These are phyloP conservation scores for Fusarium sp. DNA, from an alignment of 2,329 filamentous ascomycete genomes.

Conservation along the genomic window DNA sequence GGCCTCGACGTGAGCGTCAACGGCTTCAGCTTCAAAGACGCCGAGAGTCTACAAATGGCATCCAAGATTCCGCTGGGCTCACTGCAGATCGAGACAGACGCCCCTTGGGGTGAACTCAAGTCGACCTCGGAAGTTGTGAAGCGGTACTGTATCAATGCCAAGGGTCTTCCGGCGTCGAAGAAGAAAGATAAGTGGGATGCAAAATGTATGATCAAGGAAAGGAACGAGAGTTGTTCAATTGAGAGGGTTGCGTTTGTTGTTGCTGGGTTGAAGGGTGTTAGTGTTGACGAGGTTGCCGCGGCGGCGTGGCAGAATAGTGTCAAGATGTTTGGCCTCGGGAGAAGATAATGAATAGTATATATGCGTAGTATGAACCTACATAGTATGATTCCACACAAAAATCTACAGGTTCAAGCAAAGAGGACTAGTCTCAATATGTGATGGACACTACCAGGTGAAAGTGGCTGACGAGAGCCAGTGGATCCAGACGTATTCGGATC, in stretches of 20 bases:
- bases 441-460: not conserved
- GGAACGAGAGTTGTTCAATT: conserved; percentile 64
- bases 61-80: conserved; percentile 37
- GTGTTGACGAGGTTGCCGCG: conserved; percentile 56
- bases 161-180: conserved; percentile 54
- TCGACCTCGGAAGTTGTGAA: conserved; percentile 48
- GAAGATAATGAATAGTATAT: conserved; percentile 13
- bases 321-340: conserved; percentile 47
- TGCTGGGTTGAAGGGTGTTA: conserved; percentile 59
- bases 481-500: conserved; percentile 1
- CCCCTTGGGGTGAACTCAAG: conserved; percentile 46
- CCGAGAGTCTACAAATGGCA: conserved; percentile 41
- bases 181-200: conserved; percentile 63
- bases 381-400: not conserved
- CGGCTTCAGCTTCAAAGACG: conserved; percentile 56
- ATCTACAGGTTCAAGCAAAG: not conserved
- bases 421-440: not conserved
- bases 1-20: conserved; percentile 55
- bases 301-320: conserved; percentile 53
- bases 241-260: conserved; percentile 60
- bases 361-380: not conserved
- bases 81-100: conserved; percentile 45
- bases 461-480: conserved; percentile 14
- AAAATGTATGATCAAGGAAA: conserved; percentile 61
- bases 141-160: conserved; percentile 54